phyloP scores from a whole-genome alignment of 805 yeast species.

The Teunomyces cretensis region DNA sequence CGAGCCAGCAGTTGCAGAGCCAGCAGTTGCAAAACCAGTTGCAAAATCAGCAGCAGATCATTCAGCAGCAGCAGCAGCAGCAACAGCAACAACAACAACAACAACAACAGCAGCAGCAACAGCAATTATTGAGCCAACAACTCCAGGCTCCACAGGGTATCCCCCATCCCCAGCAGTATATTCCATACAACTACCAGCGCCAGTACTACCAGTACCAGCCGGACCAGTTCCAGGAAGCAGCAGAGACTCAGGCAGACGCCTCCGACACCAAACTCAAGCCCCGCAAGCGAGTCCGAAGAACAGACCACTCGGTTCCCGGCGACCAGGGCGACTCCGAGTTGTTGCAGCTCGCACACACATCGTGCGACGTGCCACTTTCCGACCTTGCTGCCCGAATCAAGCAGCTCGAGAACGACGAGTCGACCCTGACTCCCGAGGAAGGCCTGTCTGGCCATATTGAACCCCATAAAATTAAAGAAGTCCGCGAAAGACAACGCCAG shows the following conservation, averaged over 20 bases:
- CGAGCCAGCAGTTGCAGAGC: background rate
- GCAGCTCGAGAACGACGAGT: slow-evolving; percentile 34
- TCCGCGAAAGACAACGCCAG: slow-evolving; percentile 64
- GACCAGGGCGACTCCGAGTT: slow-evolving; percentile 39
- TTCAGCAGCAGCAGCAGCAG: slow-evolving; percentile 7
- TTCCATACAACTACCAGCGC: background rate
- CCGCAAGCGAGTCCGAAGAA: slow-evolving; percentile 27
- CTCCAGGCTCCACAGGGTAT: slow-evolving; percentile 1
- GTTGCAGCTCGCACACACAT: slow-evolving; percentile 35
- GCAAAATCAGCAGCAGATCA: background rate
- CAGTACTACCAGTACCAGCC: background rate
- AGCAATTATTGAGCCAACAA: slow-evolving; percentile 4
- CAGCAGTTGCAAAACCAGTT: too few relatives aligned
- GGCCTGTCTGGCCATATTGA: background rate
- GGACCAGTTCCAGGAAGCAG: too few relatives aligned
- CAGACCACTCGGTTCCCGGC: slow-evolving; percentile 25
- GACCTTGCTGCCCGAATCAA: slow-evolving; percentile 47
- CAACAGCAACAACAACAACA: slow-evolving; percentile 3
- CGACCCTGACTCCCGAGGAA: background rate
- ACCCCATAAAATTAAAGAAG: slow-evolving; percentile 9
- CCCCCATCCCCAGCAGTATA: slow-evolving; percentile 3
- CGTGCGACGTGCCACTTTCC: slow-evolving; percentile 35
- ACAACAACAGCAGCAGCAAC: slow-evolving; percentile 2
- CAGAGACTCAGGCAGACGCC: background rate
- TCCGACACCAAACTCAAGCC: background rate